Conservation (phyloP, 257 asterid species). For the Ligustrum vulgare region DNA sequence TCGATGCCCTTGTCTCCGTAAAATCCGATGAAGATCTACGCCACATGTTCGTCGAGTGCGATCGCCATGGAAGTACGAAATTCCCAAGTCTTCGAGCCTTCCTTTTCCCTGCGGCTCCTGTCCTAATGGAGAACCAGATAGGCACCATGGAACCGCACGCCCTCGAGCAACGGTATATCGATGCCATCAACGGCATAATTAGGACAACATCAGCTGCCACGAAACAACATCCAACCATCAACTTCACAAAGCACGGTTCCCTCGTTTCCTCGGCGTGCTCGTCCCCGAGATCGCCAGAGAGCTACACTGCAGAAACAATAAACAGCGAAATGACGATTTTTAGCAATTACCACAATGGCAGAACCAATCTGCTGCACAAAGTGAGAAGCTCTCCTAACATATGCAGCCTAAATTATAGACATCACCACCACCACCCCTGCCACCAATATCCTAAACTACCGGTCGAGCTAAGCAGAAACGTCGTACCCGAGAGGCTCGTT, state of each 20-base stretch:
- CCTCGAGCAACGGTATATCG: constrained; percentile 66
- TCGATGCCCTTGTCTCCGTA: constrained; percentile 74
- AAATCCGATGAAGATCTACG: constrained; percentile 74
- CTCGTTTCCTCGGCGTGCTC: constrained; percentile 51
- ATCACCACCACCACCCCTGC: constrained; percentile 24
- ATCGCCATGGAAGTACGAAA: constrained; percentile 44
- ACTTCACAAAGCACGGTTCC: constrained; percentile 25
- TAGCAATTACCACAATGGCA: constrained; percentile 19
- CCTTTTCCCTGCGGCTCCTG: constrained; percentile 59
- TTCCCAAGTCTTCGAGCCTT: constrained; percentile 62
- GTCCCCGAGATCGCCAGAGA: constrained; percentile 64
- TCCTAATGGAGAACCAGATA: constrained; percentile 32
- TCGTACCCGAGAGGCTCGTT: constrained; percentile 42
- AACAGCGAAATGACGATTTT: constrained; percentile 22
- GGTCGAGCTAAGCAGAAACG: constrained; percentile 32
- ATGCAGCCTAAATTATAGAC: constrained; percentile 38
- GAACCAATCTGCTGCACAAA: constrained; percentile 52
- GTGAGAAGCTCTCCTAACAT: constrained; percentile 74
- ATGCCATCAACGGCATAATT: constrained; percentile 66
- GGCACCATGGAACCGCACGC: constrained; percentile 33
- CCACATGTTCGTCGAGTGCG: constrained; percentile 74
- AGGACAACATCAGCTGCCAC: constrained; percentile 20
- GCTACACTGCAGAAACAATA: constrained; percentile 39
- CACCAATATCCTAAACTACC: constrained; percentile 42
- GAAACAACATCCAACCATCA: constrained; percentile 33